Evolutionary conservation across 371 early-diverging fungal genomes (phyloP).

Genomic region (Mucor piriformis): DNA sequence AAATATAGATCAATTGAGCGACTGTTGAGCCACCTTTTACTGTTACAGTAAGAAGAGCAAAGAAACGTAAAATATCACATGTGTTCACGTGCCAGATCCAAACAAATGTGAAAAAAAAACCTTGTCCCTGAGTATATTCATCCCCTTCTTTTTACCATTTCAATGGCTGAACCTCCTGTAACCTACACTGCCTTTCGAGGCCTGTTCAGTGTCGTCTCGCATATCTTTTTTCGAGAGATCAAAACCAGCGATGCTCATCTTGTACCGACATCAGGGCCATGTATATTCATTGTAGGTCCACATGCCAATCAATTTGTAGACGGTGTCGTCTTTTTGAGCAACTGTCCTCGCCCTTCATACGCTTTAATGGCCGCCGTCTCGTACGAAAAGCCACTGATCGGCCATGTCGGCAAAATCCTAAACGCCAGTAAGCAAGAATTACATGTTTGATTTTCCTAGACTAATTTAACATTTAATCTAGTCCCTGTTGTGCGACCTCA

Average conservation of each 20-base stretch:
- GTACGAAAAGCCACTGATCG: constrained; percentile 81
- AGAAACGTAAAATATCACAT: neutral
- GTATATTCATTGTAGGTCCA: constrained; percentile 94
- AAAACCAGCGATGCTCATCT: constrained; percentile 81
- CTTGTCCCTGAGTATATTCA: constrained; percentile 12
- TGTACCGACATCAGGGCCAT: constrained; percentile 84
- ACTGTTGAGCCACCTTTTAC: no score
- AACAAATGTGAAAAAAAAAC: neutral
- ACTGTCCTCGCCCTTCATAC: constrained; percentile 78
- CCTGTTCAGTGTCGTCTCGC: constrained; percentile 58
- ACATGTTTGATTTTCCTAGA: neutral
- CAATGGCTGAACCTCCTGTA: neutral
- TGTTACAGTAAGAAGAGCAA: no score
- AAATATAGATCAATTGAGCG: no score
- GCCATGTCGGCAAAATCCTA: constrained; percentile 76
- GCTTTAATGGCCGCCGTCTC: constrained; percentile 87
- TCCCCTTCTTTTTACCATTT: constrained; percentile 1
- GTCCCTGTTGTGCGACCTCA: constrained; percentile 94
- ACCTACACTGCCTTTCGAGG: constrained; percentile 14
- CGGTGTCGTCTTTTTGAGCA: constrained; percentile 79
- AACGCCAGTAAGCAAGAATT: constrained; percentile 61
- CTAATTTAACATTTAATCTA: constrained; percentile 47
- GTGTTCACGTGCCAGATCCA: neutral
- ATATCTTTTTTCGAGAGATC: constrained; percentile 90
- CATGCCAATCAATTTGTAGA: constrained; percentile 98